phyloP scores from a whole-genome alignment of 192 early-diverging fungal genomes.

The Endogone sp. region DNA sequence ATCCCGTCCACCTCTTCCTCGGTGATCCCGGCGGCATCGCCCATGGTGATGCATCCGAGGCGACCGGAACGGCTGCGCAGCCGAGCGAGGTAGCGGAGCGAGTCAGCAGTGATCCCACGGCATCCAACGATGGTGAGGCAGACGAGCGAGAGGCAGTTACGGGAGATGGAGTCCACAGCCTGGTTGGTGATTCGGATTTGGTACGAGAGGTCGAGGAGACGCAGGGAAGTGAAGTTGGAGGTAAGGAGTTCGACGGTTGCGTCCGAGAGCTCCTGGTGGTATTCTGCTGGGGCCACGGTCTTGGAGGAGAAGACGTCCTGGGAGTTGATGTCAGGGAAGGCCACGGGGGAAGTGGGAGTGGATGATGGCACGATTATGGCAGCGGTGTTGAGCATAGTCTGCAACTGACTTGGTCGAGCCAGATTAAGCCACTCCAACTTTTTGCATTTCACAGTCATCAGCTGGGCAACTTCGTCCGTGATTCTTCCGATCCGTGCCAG shows the following conservation, averaged over 20 bases:
- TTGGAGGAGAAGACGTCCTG: not conserved
- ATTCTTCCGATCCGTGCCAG: constrained; percentile 24
- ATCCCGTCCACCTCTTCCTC: constrained; percentile 38
- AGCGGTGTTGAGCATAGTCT: not conserved
- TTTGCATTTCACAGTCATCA: constrained; percentile 21
- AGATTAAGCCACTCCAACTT: constrained; percentile 37
- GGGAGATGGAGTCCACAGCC: constrained; percentile 29
- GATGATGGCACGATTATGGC: not conserved
- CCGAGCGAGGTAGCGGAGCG: constrained; percentile 21
- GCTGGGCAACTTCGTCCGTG: constrained; percentile 16
- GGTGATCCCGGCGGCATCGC: constrained; percentile 34
- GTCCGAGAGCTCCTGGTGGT: constrained; percentile 20
- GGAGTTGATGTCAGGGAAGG: not conserved
- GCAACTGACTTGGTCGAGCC: constrained; percentile 16
- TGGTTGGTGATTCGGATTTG: constrained; percentile 23
- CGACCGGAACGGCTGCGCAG: constrained; percentile 25
- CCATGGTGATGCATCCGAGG: constrained; percentile 40
- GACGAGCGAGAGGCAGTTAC: constrained; percentile 23
- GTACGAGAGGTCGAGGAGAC: constrained; percentile 36
- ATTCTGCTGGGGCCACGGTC: constrained; percentile 2
- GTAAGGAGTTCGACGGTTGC: constrained; percentile 16
- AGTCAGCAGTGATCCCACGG: constrained; percentile 29
- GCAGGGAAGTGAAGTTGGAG: constrained; percentile 27
- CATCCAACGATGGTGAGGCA: constrained; percentile 41
- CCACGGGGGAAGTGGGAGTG: not conserved